Evolutionary conservation across 73 alveolate species (phyloP).

Genomic region (Tetrahymena elliotti): DNA sequence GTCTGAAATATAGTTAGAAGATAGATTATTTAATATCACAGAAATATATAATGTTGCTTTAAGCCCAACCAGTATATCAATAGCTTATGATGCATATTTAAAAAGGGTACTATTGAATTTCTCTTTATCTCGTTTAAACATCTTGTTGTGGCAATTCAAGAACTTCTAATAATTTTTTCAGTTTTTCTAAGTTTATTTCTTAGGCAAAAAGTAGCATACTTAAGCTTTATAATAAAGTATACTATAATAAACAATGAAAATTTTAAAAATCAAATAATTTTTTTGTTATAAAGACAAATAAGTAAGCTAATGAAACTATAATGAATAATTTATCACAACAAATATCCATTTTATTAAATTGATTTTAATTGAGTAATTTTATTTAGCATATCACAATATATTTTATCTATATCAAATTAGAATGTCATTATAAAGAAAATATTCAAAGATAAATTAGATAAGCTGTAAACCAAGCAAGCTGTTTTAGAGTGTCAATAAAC

Average conservation of each 20-base stretch:
- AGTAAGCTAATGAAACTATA: neutral
- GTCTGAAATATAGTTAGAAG: neutral
- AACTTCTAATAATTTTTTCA: neutral
- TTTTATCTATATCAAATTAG: neutral
- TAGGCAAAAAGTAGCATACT: neutral
- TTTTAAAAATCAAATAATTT: too few species aligned
- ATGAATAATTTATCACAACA: too few species aligned
- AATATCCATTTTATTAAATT: too few species aligned
- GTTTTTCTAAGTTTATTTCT: neutral
- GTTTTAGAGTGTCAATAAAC: neutral
- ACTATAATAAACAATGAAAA: neutral
- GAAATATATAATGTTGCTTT: neutral
- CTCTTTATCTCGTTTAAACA: neutral
- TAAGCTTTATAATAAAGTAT: neutral
- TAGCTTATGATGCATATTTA: neutral
- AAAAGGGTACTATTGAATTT: neutral
- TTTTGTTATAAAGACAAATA: neutral
- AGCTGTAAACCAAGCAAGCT: neutral
- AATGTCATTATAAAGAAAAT: neutral
- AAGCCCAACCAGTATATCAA: neutral
- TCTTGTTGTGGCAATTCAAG: neutral
- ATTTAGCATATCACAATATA: neutral
- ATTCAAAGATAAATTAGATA: neutral
- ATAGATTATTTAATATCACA: neutral
- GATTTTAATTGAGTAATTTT: neutral